phyloP scores from a whole-genome alignment of 169 alveolate species.

The Plasmodium knowlesi region DNA sequence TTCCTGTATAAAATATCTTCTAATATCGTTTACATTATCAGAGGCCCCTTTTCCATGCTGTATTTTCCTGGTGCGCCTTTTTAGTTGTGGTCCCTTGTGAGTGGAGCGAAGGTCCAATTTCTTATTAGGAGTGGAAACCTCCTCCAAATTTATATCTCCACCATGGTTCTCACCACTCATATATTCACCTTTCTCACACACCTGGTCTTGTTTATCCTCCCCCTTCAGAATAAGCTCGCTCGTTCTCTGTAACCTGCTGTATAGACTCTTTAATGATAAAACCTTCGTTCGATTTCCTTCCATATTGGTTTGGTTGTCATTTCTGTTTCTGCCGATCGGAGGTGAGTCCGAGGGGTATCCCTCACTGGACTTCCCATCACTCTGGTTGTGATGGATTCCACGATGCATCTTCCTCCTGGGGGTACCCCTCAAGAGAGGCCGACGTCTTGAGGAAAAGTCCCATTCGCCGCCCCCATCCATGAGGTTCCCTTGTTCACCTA shows the following conservation, averaged over 20 bases:
- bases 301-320: not conserved
- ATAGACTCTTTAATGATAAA: conserved; percentile 16
- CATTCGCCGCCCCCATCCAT: not conserved
- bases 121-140: not conserved
- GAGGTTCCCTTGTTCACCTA: not conserved
- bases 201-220: not conserved
- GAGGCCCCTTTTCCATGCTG: not conserved
- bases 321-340: not conserved
- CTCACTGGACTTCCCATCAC: not conserved
- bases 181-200: not conserved
- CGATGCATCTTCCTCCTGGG: not conserved
- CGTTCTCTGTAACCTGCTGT: conserved; percentile 18
- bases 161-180: not conserved
- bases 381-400: not conserved
- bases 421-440: not conserved
- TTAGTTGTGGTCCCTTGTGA: not conserved
- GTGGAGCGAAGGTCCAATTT: not conserved
- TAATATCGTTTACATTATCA: not conserved
- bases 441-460: not conserved
- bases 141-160: not conserved
- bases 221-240: conserved; percentile 11
- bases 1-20: not conserved
- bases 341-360: not conserved
- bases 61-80: not conserved
- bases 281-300: not conserved